Conservation (phyloP, 345 rosid genomes). For the Eucalyptus marginata region DNA sequence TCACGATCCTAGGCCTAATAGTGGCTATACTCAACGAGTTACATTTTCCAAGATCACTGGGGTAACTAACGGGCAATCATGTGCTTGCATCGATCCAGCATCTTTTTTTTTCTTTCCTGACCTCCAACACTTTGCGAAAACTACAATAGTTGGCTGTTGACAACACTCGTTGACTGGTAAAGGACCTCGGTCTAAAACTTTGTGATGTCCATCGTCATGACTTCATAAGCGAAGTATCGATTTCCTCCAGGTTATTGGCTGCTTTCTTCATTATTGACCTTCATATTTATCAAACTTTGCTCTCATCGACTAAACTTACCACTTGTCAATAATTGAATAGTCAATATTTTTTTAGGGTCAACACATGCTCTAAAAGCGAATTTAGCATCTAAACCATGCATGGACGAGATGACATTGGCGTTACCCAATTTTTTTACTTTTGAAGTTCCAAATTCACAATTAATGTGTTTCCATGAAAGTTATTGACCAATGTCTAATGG, state of each 20-base stretch:
- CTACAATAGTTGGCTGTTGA: not conserved
- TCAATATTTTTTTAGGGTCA: too few species aligned
- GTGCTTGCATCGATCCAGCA: not conserved
- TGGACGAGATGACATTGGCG: too few species aligned
- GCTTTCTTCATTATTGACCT: not conserved
- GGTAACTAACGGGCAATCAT: not conserved
- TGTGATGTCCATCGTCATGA: not conserved
- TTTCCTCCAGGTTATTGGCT: not conserved
- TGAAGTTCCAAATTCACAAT: too few species aligned
- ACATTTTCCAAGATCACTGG: not conserved
- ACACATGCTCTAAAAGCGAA: too few species aligned
- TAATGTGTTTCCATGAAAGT: too few species aligned
- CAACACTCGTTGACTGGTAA: not conserved
- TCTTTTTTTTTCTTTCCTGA: not conserved
- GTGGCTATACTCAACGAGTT: not conserved
- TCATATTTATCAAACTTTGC: too few species aligned
- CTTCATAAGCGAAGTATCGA: not conserved
- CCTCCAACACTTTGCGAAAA: not conserved
- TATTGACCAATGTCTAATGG: not conserved
- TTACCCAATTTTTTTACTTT: too few species aligned
- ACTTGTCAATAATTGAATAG: too few species aligned
- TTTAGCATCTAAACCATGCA: too few species aligned
- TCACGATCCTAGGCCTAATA: not conserved
- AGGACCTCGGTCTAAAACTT: not conserved
- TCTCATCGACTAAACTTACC: too few species aligned